phyloP scores from a whole-genome alignment of 106 monocot genomes.

The Acorus gramineus region DNA sequence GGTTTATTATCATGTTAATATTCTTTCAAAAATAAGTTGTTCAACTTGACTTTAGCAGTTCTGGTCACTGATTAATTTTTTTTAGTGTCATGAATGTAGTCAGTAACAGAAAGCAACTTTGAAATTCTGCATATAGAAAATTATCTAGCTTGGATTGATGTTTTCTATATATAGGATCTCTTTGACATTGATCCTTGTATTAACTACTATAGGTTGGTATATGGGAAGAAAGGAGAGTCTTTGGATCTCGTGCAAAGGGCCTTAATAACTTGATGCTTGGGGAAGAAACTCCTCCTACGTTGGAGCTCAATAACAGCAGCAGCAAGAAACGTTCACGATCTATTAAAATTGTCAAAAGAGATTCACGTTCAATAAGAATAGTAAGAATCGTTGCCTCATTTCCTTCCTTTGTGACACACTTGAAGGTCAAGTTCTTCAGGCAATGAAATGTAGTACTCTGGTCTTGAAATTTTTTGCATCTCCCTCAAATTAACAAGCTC shows the following conservation, averaged over 20 bases:
- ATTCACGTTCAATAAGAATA: conserved; percentile 74
- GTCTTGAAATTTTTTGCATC: not conserved
- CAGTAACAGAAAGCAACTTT: too few relatives aligned
- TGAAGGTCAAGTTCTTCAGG: not conserved
- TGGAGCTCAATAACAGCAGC: conserved; percentile 38
- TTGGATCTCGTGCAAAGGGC: conserved; percentile 67
- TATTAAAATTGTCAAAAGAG: conserved; percentile 72
- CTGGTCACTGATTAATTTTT: too few relatives aligned
- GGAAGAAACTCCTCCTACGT: conserved; percentile 51
- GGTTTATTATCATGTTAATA: too few relatives aligned
- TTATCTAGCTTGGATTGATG: too few relatives aligned
- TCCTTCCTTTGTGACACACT: not conserved
- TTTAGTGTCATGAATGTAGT: too few relatives aligned
- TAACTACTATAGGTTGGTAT: conserved; percentile 53
- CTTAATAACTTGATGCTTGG: conserved; percentile 89
- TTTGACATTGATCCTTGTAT: not conserved
- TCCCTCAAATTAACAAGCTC: too few relatives aligned
- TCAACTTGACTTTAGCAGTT: too few relatives aligned
- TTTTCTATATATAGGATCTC: not conserved
- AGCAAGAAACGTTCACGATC: conserved; percentile 68
- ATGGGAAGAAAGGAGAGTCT: conserved; percentile 96
- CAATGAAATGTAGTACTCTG: not conserved
- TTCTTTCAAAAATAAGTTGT: too few relatives aligned
- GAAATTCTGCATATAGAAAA: too few relatives aligned
- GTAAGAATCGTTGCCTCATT: conserved; percentile 32